phyloP scores from a whole-genome alignment of 1,139 yeast species.

The Nakaseomyces sp. region DNA sequence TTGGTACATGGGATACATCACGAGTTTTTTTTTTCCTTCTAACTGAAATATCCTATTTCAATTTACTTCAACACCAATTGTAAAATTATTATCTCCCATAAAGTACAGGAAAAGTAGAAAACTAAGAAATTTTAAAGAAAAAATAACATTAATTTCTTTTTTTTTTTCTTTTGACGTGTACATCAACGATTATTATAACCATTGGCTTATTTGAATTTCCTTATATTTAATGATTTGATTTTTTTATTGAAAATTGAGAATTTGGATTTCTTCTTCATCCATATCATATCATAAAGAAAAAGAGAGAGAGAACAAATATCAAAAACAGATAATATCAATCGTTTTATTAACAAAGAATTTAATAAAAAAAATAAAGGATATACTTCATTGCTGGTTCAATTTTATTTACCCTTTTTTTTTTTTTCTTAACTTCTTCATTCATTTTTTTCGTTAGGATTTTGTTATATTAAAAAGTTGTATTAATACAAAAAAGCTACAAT shows the following conservation, averaged over 20 bases:
- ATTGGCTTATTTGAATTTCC: too few relatives aligned
- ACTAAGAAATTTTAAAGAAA: too few relatives aligned
- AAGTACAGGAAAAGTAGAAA: too few relatives aligned
- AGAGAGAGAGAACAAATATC: too few relatives aligned
- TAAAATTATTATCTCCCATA: too few relatives aligned
- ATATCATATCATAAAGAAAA: too few relatives aligned
- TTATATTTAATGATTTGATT: not conserved
- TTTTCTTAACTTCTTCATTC: not conserved
- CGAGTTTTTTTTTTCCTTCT: not conserved
- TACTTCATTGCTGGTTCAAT: not conserved
- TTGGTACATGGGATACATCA: not conserved
- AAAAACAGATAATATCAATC: too few relatives aligned
- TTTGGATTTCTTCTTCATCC: not conserved
- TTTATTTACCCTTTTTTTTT: not conserved
- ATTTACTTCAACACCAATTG: constrained; percentile 1
- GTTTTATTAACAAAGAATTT: not conserved
- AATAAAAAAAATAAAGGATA: not conserved
- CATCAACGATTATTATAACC: too few relatives aligned
- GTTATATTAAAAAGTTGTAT: not conserved
- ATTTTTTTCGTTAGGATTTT: not conserved
- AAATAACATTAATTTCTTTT: not conserved
- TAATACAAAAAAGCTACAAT: not conserved
- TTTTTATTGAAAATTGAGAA: not conserved
- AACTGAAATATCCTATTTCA: too few relatives aligned
- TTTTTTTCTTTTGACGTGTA: not conserved